Base-by-base conservation (phyloP, 208 protist genomes). In the Trypanosoma congolense region DNA sequence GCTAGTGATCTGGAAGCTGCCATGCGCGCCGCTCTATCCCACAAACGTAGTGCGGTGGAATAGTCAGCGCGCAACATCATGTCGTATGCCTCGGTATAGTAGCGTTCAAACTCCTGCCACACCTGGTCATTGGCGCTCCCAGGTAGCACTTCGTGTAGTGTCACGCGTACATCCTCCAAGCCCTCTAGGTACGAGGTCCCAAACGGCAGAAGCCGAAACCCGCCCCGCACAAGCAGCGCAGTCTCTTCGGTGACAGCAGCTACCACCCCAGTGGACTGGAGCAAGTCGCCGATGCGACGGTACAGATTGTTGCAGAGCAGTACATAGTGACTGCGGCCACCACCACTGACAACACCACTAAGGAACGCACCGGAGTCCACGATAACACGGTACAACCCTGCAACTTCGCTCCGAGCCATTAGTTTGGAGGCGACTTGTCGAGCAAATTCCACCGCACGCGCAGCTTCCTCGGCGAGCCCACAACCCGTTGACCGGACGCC, bases 191-290 rank as follows among this genome's bases (percentile, higher is more conserved):
- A 41, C 30, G 74, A 26, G 22, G 57, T 55, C 56, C 71, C 65
- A 42, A 77, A 47, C 2, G 71, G 65, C 22, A 77, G 25, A 35
- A 48, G 57, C 12, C 71, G 66, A 24, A 77, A 63, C 14, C 26
- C 21, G 25, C 30, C 18, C 3, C 65, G 53, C 67, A 79, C 54
- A 28, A 75, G 66, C 50, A 54, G 35, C 36, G 49, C 62, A 42
- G 73, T 76, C 40, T 75, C 73, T 57, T 74, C 73, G 47, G 68
- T 73, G 55, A 73, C 50, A 47, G 58, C 68, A 5, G 74, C 36
- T 36, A 38, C 40, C 31, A 57, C 64, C 29, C 67, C 68, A 33
- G 66, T 55, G 56, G 35, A 35, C 24, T 47, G 36, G 25, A 70
- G 59, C 24, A 75, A 43, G 26, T 44, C 33, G 26, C 63, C 61